A percentile compares a stretch with the other conserved stretches of the same genome.
These are phyloP conservation scores for Pisolithus sp. DNA, from an alignment of 768 basidiomycete genomes.

Conservation along the genomic window DNA sequence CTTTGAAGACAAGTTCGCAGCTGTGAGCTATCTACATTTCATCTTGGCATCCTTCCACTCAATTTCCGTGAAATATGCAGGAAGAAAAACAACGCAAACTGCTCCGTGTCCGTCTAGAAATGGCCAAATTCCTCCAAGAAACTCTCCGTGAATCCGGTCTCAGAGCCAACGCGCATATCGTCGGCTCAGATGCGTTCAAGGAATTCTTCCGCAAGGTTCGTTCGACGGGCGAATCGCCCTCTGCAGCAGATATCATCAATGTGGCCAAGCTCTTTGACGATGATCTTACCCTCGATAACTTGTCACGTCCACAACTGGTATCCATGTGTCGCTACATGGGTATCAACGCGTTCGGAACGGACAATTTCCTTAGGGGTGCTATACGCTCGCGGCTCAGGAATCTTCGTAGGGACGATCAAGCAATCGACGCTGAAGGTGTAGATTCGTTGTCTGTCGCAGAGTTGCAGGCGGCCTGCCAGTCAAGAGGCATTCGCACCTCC, in stretches of 20 bases:
- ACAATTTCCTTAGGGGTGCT: conserved; percentile 92
- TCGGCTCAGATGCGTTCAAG: conserved; percentile 94
- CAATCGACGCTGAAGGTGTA: conserved; percentile 84
- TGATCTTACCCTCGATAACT: conserved; percentile 95
- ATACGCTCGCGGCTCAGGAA: conserved; percentile 79
- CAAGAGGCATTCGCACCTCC: conserved; percentile 85
- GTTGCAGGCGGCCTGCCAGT: conserved; percentile 88
- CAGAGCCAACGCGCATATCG: conserved; percentile 88
- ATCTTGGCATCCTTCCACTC: background rate
- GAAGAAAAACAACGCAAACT: conserved; percentile 97
- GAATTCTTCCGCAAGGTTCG: conserved; percentile 99
- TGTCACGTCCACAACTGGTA: conserved; percentile 95
- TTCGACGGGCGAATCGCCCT: conserved; percentile 91
- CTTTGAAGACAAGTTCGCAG: conserved; percentile 95
- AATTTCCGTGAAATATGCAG: conserved; percentile 33
- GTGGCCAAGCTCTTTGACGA: conserved; percentile 97
- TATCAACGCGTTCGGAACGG: conserved; percentile 96
- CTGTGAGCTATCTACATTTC: conserved; percentile 40
- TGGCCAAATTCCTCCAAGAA: conserved; percentile 99
- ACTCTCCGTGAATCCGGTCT: conserved; percentile 91
- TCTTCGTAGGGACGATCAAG: conserved; percentile 88
- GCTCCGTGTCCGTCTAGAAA: conserved; percentile 88
- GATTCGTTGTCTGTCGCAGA: conserved; percentile 88
- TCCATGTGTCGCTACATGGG: conserved; percentile 98
- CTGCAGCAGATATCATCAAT: conserved; percentile 80